phyloP scores from a whole-genome alignment of 345 rosid species.

The Arabidopsis thaliana region TAIR10.1 NC_003071.7:5008001-5008500 shows the following conservation, averaged over 20 bases:
- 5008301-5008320: constrained; percentile 18
- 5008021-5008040: not conserved
- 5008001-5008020: not conserved
- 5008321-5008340: not conserved
- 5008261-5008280: constrained; percentile 18
- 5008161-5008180: not conserved
- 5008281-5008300: constrained; percentile 41
- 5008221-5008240: constrained; percentile 14
- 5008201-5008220: constrained; percentile 17
- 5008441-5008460: too few species aligned
- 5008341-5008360: too few species aligned
- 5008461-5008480: not conserved
- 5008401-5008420: not conserved
- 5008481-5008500: not conserved
- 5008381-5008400: not conserved
- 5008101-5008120: constrained; percentile 31
- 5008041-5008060: constrained; percentile 46
- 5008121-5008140: constrained; percentile 49
- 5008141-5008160: not conserved
- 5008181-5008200: not conserved
- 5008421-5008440: not conserved
- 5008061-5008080: constrained; percentile 44
- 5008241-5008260: constrained; percentile 21
- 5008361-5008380: not conserved
- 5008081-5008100: constrained; percentile 37